Percentiles rank a stretch among this genome's conserved stretches.
Evolutionary conservation across 129 eudicot species (phyloP).

Genomic region (Scalesia atractyloides): DNA sequence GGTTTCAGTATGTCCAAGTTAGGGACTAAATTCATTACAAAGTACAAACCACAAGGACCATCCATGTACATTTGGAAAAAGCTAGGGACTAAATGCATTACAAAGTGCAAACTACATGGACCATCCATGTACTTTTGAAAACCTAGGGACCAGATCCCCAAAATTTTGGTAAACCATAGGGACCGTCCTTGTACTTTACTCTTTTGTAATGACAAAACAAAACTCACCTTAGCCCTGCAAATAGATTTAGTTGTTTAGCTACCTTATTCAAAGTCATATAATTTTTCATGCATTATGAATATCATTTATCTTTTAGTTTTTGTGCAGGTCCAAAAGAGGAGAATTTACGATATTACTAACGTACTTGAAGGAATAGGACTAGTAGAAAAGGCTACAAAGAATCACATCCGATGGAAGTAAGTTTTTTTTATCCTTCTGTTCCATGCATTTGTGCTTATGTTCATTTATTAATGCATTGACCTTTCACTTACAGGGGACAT

Average conservation of each 20-base stretch:
- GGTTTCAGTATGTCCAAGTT: too few relatives aligned
- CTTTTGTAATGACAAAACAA: background rate
- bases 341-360: slow-evolving; percentile 80
- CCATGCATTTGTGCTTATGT: slow-evolving; percentile 11
- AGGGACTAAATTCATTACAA: too few relatives aligned
- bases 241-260: slow-evolving; percentile 13
- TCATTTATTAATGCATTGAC: slow-evolving; percentile 23
- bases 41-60: too few relatives aligned
- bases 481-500: slow-evolving; percentile 50
- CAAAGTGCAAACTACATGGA: too few relatives aligned
- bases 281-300: slow-evolving; percentile 6
- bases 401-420: slow-evolving; percentile 71
- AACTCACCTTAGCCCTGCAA: slow-evolving; percentile 6
- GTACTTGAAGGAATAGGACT: slow-evolving; percentile 86
- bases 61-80: too few relatives aligned
- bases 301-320: background rate
- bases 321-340: slow-evolving; percentile 77
- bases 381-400: slow-evolving; percentile 73
- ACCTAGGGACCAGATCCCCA: too few relatives aligned
- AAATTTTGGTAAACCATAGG: too few relatives aligned
- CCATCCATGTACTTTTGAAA: too few relatives aligned
- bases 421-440: slow-evolving; percentile 17
- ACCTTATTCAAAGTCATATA: background rate
- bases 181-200: too few relatives aligned
- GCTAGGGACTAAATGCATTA: too few relatives aligned